phyloP scores from a whole-genome alignment of 441 rosid species.

The Arabidopsis hybrid region DNA sequence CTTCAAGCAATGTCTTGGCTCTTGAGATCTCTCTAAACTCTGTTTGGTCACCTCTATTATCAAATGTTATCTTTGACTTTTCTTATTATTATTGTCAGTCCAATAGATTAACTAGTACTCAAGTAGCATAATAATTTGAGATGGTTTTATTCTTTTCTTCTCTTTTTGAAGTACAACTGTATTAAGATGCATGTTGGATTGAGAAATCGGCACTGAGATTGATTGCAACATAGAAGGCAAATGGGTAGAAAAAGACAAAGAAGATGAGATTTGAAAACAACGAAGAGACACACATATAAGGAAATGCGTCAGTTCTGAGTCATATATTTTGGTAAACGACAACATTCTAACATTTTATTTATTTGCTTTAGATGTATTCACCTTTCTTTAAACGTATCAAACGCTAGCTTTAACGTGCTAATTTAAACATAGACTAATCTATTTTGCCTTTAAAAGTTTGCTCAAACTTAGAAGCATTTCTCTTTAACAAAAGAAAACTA shows the following conservation, averaged over 20 bases:
- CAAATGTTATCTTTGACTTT: background rate
- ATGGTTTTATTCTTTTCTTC: too few species aligned
- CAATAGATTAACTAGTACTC: background rate
- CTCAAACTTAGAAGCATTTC: background rate
- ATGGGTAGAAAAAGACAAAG: constrained; percentile 33
- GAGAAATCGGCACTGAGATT: constrained; percentile 6
- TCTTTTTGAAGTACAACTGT: background rate
- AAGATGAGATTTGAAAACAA: constrained; percentile 18
- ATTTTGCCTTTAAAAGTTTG: background rate
- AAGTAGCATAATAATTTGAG: background rate
- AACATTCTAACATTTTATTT: constrained; percentile 6
- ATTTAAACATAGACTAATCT: background rate
- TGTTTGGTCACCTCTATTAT: constrained; percentile 5
- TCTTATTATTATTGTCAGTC: background rate
- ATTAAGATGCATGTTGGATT: background rate
- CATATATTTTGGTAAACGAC: constrained; percentile 28
- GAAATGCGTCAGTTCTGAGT: constrained; percentile 39
- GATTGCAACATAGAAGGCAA: constrained; percentile 14
- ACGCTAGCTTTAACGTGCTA: constrained; percentile 6
- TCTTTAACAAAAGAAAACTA: background rate
- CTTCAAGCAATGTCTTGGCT: constrained; percentile 22
- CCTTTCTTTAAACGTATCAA: constrained; percentile 1
- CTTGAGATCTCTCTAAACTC: constrained; percentile 4
- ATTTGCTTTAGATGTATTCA: background rate
- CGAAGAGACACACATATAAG: constrained; percentile 21